Percentiles rank a stretch among this genome's conserved stretches.
Evolutionary conservation across 192 early-diverging fungal species (phyloP).

Genomic region (Coemansia sp.): DNA sequence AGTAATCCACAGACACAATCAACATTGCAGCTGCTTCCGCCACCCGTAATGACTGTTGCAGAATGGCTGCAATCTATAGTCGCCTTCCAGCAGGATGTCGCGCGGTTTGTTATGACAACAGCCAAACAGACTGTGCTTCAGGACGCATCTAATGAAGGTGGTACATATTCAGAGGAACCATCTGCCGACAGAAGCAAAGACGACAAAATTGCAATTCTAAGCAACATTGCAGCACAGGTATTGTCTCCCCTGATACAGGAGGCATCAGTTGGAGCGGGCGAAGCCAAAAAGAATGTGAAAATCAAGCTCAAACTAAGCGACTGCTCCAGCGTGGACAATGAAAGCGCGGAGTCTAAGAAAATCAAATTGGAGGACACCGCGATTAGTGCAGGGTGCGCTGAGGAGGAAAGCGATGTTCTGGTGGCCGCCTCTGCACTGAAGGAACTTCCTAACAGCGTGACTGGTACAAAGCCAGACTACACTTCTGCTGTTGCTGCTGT

Average conservation of each 20-base stretch:
- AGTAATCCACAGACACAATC: conserved; percentile 1
- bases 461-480: not conserved
- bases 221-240: conserved; percentile 19
- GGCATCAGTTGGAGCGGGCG: not conserved
- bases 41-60: conserved; percentile 7
- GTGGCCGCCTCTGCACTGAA: conserved; percentile 6
- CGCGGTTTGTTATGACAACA: conserved; percentile 25
- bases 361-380: not conserved
- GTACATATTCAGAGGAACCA: not conserved
- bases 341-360: not conserved
- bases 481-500: not conserved
- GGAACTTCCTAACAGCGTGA: conserved; percentile 3
- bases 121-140: conserved; percentile 4
- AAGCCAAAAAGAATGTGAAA: not conserved
- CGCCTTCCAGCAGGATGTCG: conserved; percentile 45
- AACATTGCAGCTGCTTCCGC: not conserved
- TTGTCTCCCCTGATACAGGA: conserved; percentile 11
- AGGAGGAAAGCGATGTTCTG: not conserved
- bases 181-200: not conserved
- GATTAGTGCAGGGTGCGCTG: not conserved
- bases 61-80: conserved; percentile 48
- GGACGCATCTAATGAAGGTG: not conserved
- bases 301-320: not conserved
- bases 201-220: conserved; percentile 18
- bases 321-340: not conserved